These are phyloP conservation scores for Hanseniaspora clermontiae DNA, from an alignment of 805 yeast genomes.

Conservation along the genomic window DNA sequence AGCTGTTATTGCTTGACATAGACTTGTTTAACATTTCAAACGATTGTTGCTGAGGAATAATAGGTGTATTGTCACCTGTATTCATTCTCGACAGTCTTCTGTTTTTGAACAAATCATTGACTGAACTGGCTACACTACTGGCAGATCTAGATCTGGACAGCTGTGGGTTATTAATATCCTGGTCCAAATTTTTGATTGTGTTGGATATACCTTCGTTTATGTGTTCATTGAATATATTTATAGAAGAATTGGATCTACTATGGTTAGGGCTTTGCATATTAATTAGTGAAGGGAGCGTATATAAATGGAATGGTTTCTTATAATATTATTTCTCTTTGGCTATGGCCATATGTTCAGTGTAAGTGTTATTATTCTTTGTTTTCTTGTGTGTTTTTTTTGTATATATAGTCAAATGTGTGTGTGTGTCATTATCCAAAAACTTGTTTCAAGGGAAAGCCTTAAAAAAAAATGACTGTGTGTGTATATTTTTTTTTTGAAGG, in stretches of 20 bases:
- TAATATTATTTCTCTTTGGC: too few relatives aligned
- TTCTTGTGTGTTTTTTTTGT: too few relatives aligned
- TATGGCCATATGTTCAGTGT: neutral
- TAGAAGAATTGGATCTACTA: constrained; percentile 24
- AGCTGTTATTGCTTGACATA: neutral
- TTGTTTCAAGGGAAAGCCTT: too few relatives aligned
- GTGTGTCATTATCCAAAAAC: too few relatives aligned
- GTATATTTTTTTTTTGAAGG: too few relatives aligned
- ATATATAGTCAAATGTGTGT: too few relatives aligned
- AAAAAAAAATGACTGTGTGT: too few relatives aligned
- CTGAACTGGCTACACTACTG: constrained; percentile 10
- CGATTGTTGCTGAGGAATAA: neutral
- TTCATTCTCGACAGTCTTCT: constrained; percentile 2
- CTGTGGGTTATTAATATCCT: neutral
- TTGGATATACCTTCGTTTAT: constrained; percentile 7
- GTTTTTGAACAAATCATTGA: constrained; percentile 3
- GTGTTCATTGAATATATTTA: constrained; percentile 2
- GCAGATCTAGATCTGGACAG: neutral
- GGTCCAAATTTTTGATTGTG: neutral
- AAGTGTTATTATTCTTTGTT: too few relatives aligned
- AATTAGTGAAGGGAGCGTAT: neutral
- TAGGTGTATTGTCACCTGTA: neutral
- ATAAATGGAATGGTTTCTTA: neutral
- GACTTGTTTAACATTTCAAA: neutral
- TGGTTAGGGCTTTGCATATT: neutral